phyloP scores from a whole-genome alignment of 1,139 yeast species.

The Yamadazyma friedrichii region DNA sequence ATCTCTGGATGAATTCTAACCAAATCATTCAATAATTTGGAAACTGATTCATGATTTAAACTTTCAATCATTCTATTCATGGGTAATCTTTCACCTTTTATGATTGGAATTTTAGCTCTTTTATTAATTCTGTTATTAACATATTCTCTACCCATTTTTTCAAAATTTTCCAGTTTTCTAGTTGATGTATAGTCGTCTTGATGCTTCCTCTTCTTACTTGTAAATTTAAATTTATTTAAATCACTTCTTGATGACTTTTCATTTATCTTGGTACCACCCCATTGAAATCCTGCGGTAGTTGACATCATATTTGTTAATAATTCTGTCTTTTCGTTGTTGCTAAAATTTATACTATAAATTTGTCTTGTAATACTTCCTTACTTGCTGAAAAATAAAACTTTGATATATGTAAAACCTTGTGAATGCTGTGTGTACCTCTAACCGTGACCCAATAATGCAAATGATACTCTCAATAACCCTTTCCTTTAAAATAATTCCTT shows the following conservation, averaged over 20 bases:
- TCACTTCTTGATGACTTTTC: conserved; percentile 11
- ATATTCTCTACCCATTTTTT: conserved; percentile 1
- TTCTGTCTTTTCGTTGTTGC: conserved; percentile 18
- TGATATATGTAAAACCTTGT: background rate
- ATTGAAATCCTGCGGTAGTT: conserved; percentile 31
- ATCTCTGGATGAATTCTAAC: conserved; percentile 65
- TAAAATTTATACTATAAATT: conserved; percentile 26
- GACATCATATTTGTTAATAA: conserved; percentile 9
- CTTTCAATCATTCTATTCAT: conserved; percentile 64
- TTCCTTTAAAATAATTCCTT: too few species aligned
- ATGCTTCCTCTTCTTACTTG: conserved; percentile 15
- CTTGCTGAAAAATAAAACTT: conserved; percentile 42
- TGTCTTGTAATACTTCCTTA: too few species aligned
- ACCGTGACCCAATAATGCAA: background rate
- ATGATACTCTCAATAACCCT: background rate
- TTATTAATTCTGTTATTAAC: conserved; percentile 17
- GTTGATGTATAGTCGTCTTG: conserved; percentile 13
- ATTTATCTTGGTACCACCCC: conserved; percentile 25
- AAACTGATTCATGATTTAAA: conserved; percentile 56
- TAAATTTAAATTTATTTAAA: conserved; percentile 1
- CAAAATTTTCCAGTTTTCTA: too few species aligned
- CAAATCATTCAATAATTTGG: conserved; percentile 49
- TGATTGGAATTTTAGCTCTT: conserved; percentile 39
- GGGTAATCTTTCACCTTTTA: conserved; percentile 55
- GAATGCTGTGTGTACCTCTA: background rate